phyloP scores from a whole-genome alignment of 306 rosid genomes.

The Begonia loranthoides region DNA sequence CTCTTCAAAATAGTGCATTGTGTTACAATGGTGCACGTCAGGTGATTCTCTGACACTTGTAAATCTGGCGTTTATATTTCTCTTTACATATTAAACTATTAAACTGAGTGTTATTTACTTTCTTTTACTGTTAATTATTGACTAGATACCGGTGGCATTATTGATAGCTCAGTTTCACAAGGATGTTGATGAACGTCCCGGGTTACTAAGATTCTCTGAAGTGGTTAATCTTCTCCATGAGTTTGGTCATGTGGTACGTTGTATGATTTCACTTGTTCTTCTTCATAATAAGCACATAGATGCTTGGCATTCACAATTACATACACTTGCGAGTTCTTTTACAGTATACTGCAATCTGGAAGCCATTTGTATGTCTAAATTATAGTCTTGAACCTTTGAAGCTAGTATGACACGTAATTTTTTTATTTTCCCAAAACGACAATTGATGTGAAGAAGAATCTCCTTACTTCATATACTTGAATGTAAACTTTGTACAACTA shows the following conservation, averaged over 20 bases:
- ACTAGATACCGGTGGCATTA: slow-evolving; percentile 71
- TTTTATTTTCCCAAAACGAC: no score
- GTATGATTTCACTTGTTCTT: slow-evolving; percentile 12
- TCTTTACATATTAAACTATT: no score
- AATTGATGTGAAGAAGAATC: no score
- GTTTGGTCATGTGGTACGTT: slow-evolving; percentile 95
- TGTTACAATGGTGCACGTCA: slow-evolving; percentile 40
- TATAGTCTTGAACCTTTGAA: no score
- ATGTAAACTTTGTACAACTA: no score
- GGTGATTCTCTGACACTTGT: slow-evolving; percentile 24
- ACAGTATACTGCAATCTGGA: no score
- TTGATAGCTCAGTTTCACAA: slow-evolving; percentile 60
- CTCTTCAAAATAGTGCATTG: slow-evolving; percentile 83
- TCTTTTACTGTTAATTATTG: slow-evolving; percentile 7
- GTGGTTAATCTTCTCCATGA: slow-evolving; percentile 87
- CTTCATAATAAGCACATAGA: neutral
- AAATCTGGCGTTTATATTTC: neutral
- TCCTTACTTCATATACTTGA: no score
- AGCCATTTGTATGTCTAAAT: no score
- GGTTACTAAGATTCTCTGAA: slow-evolving; percentile 77
- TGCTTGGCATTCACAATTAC: no score
- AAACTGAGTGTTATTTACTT: no score
- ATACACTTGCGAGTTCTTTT: no score
- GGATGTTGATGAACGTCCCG: slow-evolving; percentile 41
- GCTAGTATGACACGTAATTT: no score